Conservation (phyloP, 2,329 filamentous ascomycete genomes). For the Phoma herbarum region DNA sequence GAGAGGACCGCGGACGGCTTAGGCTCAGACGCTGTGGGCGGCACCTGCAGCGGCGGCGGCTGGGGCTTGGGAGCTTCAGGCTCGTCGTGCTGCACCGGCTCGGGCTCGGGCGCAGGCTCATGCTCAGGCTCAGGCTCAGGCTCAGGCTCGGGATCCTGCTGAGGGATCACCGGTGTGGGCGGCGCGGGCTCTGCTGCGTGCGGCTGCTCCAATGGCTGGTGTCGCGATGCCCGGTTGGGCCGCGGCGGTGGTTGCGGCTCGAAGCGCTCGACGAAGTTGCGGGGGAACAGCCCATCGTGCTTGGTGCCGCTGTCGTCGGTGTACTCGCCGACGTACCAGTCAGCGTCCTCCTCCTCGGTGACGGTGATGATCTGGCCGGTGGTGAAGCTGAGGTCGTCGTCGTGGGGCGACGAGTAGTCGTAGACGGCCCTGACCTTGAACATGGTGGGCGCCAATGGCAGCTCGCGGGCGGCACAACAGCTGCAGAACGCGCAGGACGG, state of each 20-base stretch:
- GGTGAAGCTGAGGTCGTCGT: slow-evolving; percentile 90
- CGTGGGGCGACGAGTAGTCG: slow-evolving; percentile 91
- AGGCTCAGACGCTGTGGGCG: slow-evolving; percentile 32
- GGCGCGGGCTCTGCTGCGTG: slow-evolving; percentile 37
- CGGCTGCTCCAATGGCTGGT: slow-evolving; percentile 48
- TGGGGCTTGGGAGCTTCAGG: slow-evolving; percentile 51
- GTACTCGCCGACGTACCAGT: slow-evolving; percentile 94
- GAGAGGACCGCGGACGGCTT: slow-evolving; percentile 34
- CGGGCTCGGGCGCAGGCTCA: slow-evolving; percentile 39
- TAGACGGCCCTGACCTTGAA: slow-evolving; percentile 97
- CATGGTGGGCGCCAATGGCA: slow-evolving; percentile 35
- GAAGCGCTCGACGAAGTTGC: slow-evolving; percentile 97
- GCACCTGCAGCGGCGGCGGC: slow-evolving; percentile 47
- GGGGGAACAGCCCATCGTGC: slow-evolving; percentile 88
- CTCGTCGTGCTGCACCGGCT: slow-evolving; percentile 31
- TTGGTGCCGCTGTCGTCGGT: slow-evolving; percentile 76
- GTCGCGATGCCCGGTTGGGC: slow-evolving; percentile 73
- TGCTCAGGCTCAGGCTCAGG: slow-evolving; percentile 41
- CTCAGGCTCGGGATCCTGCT: slow-evolving; percentile 38
- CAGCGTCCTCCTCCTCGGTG: slow-evolving; percentile 87
- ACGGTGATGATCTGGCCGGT: slow-evolving; percentile 92
- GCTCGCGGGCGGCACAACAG: slow-evolving; percentile 6
- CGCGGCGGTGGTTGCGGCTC: slow-evolving; percentile 90
- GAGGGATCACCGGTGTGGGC: slow-evolving; percentile 38
- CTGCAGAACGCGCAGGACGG: slow-evolving; percentile 8